Percentiles rank a stretch among this genome's conserved stretches.
Evolutionary conservation across 2,329 filamentous ascomycete genomes (phyloP).

Genomic region (Aureobasidium namibiae): DNA sequence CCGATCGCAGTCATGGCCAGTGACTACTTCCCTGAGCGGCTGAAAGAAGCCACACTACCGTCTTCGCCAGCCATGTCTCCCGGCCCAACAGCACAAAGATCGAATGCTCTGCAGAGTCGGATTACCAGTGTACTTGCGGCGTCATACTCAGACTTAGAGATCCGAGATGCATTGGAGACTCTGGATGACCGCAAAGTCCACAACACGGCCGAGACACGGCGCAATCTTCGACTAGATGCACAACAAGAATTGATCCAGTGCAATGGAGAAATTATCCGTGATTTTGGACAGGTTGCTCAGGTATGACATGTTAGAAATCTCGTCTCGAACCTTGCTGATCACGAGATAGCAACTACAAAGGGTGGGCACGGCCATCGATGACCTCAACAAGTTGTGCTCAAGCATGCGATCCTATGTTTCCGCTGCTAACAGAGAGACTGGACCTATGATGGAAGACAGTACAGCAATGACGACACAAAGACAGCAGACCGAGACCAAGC

Average conservation of each 20-base stretch:
- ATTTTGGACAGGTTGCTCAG: constrained; percentile 85
- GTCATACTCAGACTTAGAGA: constrained; percentile 87
- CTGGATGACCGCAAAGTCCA: constrained; percentile 63
- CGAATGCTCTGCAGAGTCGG: constrained; percentile 68
- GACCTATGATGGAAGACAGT: constrained; percentile 68
- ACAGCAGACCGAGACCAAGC: constrained; percentile 67
- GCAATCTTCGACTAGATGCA: constrained; percentile 70
- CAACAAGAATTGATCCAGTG: constrained; percentile 89
- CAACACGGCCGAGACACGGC: constrained; percentile 70
- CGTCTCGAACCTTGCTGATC: neutral
- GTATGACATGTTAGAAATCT: constrained; percentile 34
- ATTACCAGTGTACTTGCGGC: constrained; percentile 80
- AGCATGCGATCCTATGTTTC: constrained; percentile 72
- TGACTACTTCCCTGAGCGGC: constrained; percentile 6
- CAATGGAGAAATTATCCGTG: constrained; percentile 79
- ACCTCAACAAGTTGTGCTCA: constrained; percentile 69
- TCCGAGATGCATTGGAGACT: constrained; percentile 72
- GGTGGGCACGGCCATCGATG: constrained; percentile 70
- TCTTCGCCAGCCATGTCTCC: constrained; percentile 2
- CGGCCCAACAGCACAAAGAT: constrained; percentile 24
- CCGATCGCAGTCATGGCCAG: constrained; percentile 4
- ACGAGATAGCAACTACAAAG: constrained; percentile 68
- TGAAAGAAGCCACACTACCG: constrained; percentile 1
- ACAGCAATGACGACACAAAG: constrained; percentile 64
- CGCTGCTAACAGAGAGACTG: constrained; percentile 66